Evolutionary conservation across 169 alveolate genomes (phyloP), one percentile per base, ranked within the genome.

Genomic region (Blepharisma undulans): DNA sequence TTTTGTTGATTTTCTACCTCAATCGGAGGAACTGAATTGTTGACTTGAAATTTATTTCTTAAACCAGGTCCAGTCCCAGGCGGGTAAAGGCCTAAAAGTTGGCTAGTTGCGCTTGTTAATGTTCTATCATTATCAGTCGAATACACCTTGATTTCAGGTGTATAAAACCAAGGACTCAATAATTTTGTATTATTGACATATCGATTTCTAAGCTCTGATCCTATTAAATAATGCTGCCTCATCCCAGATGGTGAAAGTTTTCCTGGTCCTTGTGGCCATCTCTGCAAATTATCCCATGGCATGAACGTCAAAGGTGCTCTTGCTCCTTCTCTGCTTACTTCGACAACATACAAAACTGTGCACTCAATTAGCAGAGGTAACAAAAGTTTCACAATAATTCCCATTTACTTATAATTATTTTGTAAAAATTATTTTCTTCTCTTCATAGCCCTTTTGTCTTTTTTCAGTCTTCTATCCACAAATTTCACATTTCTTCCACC

Each of bases 381-480:
- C 66, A 48, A 48, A 48, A 48, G 66, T 48, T 48, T 48, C 66
- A 48, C 66, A 48, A 48, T 5, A 48, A 48, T 48, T 48, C 66
- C 66, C 66, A 48, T 48, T 48, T 48, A 48, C 66, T 48, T 48
- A 48, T 48, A 48, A 48, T 48, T 48, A 48, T 48, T 48, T 48
- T 48, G 66, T 48, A 48, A 48, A 48, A 48, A 48, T 48, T 48
- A 48, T 86, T 60, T 61, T 72, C 72, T 86, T 12, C 90, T 95
- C 92, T 97, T 97, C 48, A 96, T 80, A 77, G 98, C 98, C 93
- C 99, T 94, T 91, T 97, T 97, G 94, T 98, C 99, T 93, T 99
- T 98, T 95, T 98, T 99, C 84, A 99, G 91, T 93, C 99, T 97
- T 94, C 97, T 98, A 95, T 99, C 99, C n/a, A 99, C 99, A 90